Base-by-base conservation (phyloP, 2,329 filamentous ascomycete species). In the Sarocladiaceae sp. region DNA sequence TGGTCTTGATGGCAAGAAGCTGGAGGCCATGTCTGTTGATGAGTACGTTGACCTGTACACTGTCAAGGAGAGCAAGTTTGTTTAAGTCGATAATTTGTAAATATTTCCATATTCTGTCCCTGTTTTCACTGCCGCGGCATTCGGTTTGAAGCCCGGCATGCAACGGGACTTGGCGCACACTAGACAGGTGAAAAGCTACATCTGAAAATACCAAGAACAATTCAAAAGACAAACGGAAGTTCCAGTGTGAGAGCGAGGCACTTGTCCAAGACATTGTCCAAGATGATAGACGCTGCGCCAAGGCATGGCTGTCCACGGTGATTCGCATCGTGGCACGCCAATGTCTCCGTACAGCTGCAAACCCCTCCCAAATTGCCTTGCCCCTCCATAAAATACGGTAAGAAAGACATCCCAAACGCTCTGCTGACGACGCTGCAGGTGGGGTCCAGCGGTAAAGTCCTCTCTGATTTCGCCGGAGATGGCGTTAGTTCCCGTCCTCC, bases 21-120 rank as follows among this genome's bases (percentile, higher is more conserved):
- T 97, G 52, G 90, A 96, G 75, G 73, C 78, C 62, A 88, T 88
- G 77, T 80, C 90, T 52, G 86, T 97, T 29, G 93, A 99, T 71
- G 83, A 94, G 75, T 97, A 97, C 66, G 88, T 99, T 59, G 91
- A 97, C 69, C 71, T 96, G 69, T 96, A 85, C 63, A 74, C 75
- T 52, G 76, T 78, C 60, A 77, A 83, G 73, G 74, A 83, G 59
- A 85, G 81, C 72, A 77, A 82, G 66, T 85, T 84, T 58, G 54
- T 53, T 23, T 42, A 56, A 26, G 26, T 37, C 31, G 25, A 48
- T 15, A 26, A 44, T 28, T 4, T 44, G 40, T 44, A 44, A 26
- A 44, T 44, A 44, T 23, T 23, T 20, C 18, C 17, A 40, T 7
- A 40, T 12, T 44, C 23, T 25, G 23, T 36, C 15, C 28, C 22